Percentiles rank a stretch among this genome's conserved stretches.
These are phyloP conservation scores for Metschnikowia colocasiae DNA, from an alignment of 805 yeast genomes.

Conservation along the genomic window DNA sequence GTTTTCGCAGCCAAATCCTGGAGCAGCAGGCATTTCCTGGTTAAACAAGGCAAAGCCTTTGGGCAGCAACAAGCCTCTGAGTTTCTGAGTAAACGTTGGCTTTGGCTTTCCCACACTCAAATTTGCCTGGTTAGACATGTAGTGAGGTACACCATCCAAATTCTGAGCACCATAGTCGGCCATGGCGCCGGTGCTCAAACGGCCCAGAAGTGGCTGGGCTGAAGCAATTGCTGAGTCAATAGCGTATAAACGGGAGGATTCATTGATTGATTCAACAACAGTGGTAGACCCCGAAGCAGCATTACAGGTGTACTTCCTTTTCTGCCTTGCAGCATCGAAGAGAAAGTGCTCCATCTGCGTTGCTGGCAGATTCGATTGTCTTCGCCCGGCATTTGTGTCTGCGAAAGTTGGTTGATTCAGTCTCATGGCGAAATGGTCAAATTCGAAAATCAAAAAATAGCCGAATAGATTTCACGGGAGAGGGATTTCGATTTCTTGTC, in stretches of 20 bases:
- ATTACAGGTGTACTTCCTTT: too few species aligned
- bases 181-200: neutral
- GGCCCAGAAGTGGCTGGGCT: too few species aligned
- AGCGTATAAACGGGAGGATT: too few species aligned
- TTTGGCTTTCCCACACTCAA: neutral
- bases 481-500: too few species aligned
- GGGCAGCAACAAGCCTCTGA: neutral
- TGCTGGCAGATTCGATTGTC: too few species aligned
- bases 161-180: neutral
- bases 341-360: too few species aligned
- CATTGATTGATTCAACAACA: too few species aligned
- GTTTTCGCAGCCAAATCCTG: constrained; percentile 1
- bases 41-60: neutral
- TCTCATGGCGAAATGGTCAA: neutral
- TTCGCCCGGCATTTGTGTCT: too few species aligned
- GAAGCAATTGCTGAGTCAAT: too few species aligned
- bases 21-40: neutral
- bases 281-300: too few species aligned
- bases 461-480: neutral
- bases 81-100: neutral
- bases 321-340: too few species aligned
- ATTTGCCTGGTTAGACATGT: neutral
- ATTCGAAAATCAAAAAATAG: neutral
- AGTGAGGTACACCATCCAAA: neutral
- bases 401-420: neutral